Percentiles rank a stretch among this genome's conserved stretches.
These are phyloP conservation scores for Cavenderia fasciculata DNA, from an alignment of 78 protist species.

Conservation along the genomic window DNA sequence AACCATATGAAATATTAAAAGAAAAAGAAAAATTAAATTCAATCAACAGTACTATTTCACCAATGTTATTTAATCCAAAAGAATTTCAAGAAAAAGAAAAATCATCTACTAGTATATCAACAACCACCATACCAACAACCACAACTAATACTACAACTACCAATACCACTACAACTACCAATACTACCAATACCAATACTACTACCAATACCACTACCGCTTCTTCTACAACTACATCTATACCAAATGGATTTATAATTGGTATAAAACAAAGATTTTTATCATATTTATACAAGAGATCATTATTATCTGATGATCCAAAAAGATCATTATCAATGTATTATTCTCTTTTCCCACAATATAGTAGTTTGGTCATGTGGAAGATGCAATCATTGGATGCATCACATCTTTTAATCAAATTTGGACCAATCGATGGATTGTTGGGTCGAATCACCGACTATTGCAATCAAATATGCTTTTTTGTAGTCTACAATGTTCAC, in stretches of 20 bases:
- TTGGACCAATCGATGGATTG: slow-evolving; percentile 63
- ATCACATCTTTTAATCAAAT: slow-evolving; percentile 51
- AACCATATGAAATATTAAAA: not conserved
- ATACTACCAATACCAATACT: not conserved
- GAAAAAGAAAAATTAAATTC: slow-evolving; percentile 2
- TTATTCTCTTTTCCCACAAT: slow-evolving; percentile 60
- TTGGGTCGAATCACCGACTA: slow-evolving; percentile 61
- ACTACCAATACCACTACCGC: slow-evolving; percentile 22
- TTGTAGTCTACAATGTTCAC: slow-evolving; percentile 64
- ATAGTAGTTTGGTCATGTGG: slow-evolving; percentile 75
- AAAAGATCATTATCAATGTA: slow-evolving; percentile 23
- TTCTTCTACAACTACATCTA: not conserved
- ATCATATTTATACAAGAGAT: slow-evolving; percentile 46
- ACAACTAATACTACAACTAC: not conserved
- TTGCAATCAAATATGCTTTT: slow-evolving; percentile 65
- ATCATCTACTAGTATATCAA: not conserved
- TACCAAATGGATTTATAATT: not conserved
- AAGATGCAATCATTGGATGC: slow-evolving; percentile 79
- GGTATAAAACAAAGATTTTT: slow-evolving; percentile 76
- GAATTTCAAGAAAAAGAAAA: not conserved
- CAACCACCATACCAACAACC: not conserved
- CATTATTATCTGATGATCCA: slow-evolving; percentile 3
- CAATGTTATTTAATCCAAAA: not conserved
- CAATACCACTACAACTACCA: not conserved
- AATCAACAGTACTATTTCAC: too few relatives aligned